Percentiles rank a stretch among this genome's conserved stretches.
These are phyloP conservation scores for Chrysophaeum taylorii DNA, from an alignment of 352 stramenopile genomes.

Conservation along the genomic window DNA sequence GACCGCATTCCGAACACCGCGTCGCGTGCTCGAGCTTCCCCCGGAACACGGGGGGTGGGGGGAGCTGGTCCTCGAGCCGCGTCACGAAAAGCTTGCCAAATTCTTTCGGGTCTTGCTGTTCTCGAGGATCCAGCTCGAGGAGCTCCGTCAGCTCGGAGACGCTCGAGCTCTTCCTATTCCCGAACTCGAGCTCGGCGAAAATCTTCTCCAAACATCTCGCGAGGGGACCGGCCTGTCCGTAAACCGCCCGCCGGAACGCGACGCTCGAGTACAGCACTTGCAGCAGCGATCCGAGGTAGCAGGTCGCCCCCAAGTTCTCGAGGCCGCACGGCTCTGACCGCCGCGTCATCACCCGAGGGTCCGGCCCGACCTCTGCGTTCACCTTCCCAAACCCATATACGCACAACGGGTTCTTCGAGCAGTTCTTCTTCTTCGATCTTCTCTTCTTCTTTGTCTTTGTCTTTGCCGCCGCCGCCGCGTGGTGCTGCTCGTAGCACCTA, in stretches of 20 bases:
- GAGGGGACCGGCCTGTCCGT: conserved; percentile 17
- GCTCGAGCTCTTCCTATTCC: conserved; percentile 55
- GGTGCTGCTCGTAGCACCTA: no score
- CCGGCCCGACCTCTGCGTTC: conserved; percentile 4
- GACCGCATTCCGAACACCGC: conserved; percentile 58
- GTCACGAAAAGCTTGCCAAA: conserved; percentile 71
- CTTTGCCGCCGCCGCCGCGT: background rate
- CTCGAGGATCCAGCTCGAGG: conserved; percentile 58
- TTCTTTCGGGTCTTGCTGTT: conserved; percentile 74
- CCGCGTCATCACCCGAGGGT: background rate
- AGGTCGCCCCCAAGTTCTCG: conserved; percentile 68
- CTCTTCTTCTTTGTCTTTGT: background rate
- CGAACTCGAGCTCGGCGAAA: conserved; percentile 65
- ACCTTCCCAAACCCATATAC: conserved; percentile 64
- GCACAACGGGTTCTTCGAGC: conserved; percentile 65
- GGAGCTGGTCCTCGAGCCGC: conserved; percentile 57
- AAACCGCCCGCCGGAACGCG: conserved; percentile 57
- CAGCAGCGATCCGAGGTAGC: conserved; percentile 72
- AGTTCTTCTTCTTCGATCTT: conserved; percentile 54
- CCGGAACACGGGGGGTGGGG: conserved; percentile 51
- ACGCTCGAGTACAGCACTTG: conserved; percentile 63
- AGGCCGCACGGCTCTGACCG: conserved; percentile 42
- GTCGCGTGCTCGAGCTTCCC: conserved; percentile 68
- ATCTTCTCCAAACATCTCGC: conserved; percentile 53
- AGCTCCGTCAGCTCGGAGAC: conserved; percentile 61